Percentiles rank a stretch among this genome's conserved stretches.
Conservation (phyloP, 2,329 filamentous ascomycete genomes). For the Podosphaera fusca region DNA sequence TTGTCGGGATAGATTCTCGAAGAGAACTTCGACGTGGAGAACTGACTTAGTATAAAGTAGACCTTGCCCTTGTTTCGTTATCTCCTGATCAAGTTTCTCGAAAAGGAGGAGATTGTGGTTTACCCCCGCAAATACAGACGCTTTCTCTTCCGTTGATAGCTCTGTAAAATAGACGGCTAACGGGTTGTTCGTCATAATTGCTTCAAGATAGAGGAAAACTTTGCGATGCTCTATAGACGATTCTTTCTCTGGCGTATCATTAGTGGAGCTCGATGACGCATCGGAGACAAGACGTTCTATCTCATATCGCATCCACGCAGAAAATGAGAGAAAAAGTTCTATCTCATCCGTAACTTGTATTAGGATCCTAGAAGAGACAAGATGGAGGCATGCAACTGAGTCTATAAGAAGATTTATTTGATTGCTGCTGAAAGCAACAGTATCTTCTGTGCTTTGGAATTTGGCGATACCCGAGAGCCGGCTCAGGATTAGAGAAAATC, state of each 20-base stretch:
- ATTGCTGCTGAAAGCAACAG: conserved; percentile 40
- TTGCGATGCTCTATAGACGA: conserved; percentile 49
- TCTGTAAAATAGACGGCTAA: conserved; percentile 36
- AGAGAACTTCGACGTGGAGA: conserved; percentile 39
- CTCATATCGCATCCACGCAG: conserved; percentile 60
- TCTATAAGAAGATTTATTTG: conserved; percentile 45
- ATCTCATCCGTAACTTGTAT: conserved; percentile 53
- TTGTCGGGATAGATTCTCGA: conserved; percentile 31
- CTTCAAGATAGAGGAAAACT: conserved; percentile 56
- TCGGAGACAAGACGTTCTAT: conserved; percentile 55
- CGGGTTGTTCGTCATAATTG: conserved; percentile 41
- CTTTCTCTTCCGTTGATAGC: conserved; percentile 26
- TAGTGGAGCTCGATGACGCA: conserved; percentile 29
- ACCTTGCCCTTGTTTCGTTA: conserved; percentile 12
- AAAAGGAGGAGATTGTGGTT: conserved; percentile 19
- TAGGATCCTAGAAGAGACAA: conserved; percentile 53
- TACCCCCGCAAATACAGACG: conserved; percentile 15
- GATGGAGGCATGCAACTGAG: conserved; percentile 48
- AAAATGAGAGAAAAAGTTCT: conserved; percentile 55
- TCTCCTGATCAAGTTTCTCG: conserved; percentile 20
- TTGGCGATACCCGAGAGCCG: conserved; percentile 64
- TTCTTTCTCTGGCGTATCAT: conserved; percentile 59
- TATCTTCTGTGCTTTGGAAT: conserved; percentile 45
- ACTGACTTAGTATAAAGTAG: conserved; percentile 24
- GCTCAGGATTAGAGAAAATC: conserved; percentile 58